Evolutionary conservation across 1,139 yeast genomes (phyloP).

Genomic region (Pichia sp.): DNA sequence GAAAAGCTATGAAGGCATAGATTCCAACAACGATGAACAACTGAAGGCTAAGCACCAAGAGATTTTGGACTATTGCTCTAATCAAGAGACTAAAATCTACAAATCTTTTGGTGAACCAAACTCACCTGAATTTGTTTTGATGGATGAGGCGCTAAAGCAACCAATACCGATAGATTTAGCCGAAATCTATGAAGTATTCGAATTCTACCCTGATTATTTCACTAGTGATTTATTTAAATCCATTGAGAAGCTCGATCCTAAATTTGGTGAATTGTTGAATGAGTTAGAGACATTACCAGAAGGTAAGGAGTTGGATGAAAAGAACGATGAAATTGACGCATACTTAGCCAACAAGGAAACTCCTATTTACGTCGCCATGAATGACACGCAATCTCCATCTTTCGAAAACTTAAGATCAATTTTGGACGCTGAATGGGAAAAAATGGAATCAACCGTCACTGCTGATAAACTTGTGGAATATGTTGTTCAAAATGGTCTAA

Average conservation of each 20-base stretch:
- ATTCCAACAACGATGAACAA: conserved; percentile 20
- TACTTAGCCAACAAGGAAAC: conserved; percentile 22
- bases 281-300: conserved; percentile 27
- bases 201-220: conserved; percentile 25
- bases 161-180: conserved; percentile 29
- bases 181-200: conserved; percentile 28
- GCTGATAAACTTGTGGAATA: conserved; percentile 26
- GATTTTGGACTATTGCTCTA: conserved; percentile 20
- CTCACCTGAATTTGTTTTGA: conserved; percentile 17
- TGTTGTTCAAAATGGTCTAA: conserved; percentile 22
- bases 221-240: conserved; percentile 19
- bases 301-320: conserved; percentile 24
- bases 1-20: conserved; percentile 21
- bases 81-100: conserved; percentile 21
- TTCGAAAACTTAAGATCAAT: conserved; percentile 20
- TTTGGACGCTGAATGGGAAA: conserved; percentile 22
- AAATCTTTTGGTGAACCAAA: conserved; percentile 24
- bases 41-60: conserved; percentile 19
- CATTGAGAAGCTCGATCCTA: conserved; percentile 24
- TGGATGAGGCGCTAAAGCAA: conserved; percentile 21
- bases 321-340: conserved; percentile 24
- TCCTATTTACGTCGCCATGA: conserved; percentile 25
- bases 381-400: conserved; percentile 20
- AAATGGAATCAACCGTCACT: conserved; percentile 21
- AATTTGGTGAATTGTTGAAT: conserved; percentile 23